Base-by-base conservation (phyloP, 2,329 filamentous ascomycete species). In the Penicillium decumbens region DNA sequence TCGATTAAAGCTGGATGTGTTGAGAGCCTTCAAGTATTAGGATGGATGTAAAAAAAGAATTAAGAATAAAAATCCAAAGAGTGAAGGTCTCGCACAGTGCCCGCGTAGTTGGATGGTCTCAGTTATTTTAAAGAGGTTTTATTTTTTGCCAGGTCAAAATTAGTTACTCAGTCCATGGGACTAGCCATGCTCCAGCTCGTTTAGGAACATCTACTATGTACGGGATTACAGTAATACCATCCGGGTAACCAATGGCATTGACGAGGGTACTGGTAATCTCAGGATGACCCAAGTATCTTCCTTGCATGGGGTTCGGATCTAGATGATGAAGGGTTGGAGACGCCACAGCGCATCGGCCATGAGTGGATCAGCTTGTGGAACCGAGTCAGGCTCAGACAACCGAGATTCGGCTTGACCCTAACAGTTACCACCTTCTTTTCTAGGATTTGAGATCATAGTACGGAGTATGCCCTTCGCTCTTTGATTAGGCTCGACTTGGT, bases 271-370 rank as follows among this genome's bases (percentile, higher is more conserved):
- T 54, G 41, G 30, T 43, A 42, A 59, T 49, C 56, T 56, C 56
- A 50, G 47, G 43, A 57, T 54, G 30, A 41, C 41, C 46, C 54
- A 56, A 51, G 56, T 53, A 55, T 55, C 51, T 60, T 60, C 59
- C 59, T 61, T 61, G 59, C 59, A 60, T 61, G 29, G 38, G 38
- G 45, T 54, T 59, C 52, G 50, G 51, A 58, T 59, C 50, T 55
- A 55, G 56, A 60, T 56, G 52, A 47, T 45, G 43, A 55, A 54
- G 50, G 48, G 50, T 47, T 52, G 47, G 54, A 54, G 47, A 51
- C 49, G 50, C 45, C 44, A 51, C 46, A 44, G 41, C 46, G 41
- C 44, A 42, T 50, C 47, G 45, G 47, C 47, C 41, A 25, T 40
- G 41, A 41, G 56, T 58, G 58, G 56, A 57, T 53, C 52, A 45